Base-by-base conservation (phyloP, 2,329 filamentous ascomycete species). In the Sphaerulina populicola region DNA sequence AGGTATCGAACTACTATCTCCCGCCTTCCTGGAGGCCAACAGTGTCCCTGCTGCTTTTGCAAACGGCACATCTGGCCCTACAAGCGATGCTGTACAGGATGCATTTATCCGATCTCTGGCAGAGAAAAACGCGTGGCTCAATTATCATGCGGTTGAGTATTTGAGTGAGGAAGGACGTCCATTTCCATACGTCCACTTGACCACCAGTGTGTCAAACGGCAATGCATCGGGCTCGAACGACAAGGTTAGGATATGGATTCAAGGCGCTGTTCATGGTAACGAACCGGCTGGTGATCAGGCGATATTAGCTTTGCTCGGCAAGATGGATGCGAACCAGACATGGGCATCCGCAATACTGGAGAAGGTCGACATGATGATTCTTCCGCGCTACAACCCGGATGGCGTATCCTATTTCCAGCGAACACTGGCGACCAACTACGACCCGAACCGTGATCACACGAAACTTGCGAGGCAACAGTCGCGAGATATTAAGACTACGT, bases 251-350 rank as follows among this genome's bases (percentile, higher is more conserved):
- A 62, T 70, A 11, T 70, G 66, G 63, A 61, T 70, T 4, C 68
- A 70, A 48, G 67, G 62, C 6, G 64, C 57, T 10, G 63, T 68
- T 1, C 68, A 69, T 35, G 68, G 68, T 3, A 68, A 69, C 44
- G 68, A 69, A 50, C 67, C 68, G 6, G 68, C 64, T 7, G 68
- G 66, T 7, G 67, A 69, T 44, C 64, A 69, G 50, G 64, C 66
- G 0, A 57, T 64, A 9, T 57, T 68, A 8, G 67, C 68, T 0
- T 53, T 69, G 1, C 60, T 70, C 0, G 68, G 67, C 6, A 65
- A 64, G 18, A 61, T 70, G 55, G 60, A 65, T 49, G 59, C 60
- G 8, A 62, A 69, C 43, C 61, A 61, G 23, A 52, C 57, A 2
- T 69, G 64, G 65, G 61, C 67, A 4, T 51, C 60, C 5, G 56